Conservation (phyloP, 2,329 filamentous ascomycete species). For the Bipolaris victoriae region DNA sequence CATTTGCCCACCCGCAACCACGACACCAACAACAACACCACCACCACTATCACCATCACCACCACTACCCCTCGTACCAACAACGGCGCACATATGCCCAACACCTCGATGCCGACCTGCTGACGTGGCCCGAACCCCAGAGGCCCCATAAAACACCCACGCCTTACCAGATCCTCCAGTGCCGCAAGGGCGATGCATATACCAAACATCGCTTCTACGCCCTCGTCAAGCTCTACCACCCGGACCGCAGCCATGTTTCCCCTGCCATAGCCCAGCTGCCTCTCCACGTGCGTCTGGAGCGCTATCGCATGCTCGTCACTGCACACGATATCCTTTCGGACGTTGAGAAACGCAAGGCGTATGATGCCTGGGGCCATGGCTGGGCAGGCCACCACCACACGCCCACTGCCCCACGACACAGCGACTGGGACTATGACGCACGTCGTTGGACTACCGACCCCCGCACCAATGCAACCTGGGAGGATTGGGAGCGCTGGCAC, state of each 20-base stretch:
- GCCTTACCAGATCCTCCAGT: slow-evolving; percentile 86
- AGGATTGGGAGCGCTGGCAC: slow-evolving; percentile 81
- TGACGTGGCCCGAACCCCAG: slow-evolving; percentile 42
- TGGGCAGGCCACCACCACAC: slow-evolving; percentile 63
- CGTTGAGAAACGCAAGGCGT: slow-evolving; percentile 76
- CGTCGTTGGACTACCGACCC: slow-evolving; percentile 49
- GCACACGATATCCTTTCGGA: slow-evolving; percentile 89
- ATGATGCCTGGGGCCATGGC: slow-evolving; percentile 81
- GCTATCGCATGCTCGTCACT: slow-evolving; percentile 85
- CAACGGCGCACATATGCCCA: slow-evolving; percentile 38
- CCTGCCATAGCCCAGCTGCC: slow-evolving; percentile 56
- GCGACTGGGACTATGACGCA: slow-evolving; percentile 36
- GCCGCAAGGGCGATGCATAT: slow-evolving; percentile 69
- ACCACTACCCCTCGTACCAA: neutral
- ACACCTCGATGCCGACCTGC: slow-evolving; percentile 31
- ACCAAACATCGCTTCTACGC: slow-evolving; percentile 85
- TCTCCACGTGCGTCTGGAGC: slow-evolving; percentile 73
- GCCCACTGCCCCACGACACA: slow-evolving; percentile 28
- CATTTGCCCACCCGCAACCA: slow-evolving; percentile 36
- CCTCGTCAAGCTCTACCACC: slow-evolving; percentile 95
- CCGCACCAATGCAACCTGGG: slow-evolving; percentile 88
- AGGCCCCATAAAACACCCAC: slow-evolving; percentile 63
- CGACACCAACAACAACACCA: neutral
- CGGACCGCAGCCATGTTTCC: slow-evolving; percentile 64
- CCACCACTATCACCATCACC: slow-evolving; percentile 1